These are phyloP conservation scores for Coprinellus micaceus DNA, from an alignment of 768 basidiomycete species.

Conservation along the genomic window DNA sequence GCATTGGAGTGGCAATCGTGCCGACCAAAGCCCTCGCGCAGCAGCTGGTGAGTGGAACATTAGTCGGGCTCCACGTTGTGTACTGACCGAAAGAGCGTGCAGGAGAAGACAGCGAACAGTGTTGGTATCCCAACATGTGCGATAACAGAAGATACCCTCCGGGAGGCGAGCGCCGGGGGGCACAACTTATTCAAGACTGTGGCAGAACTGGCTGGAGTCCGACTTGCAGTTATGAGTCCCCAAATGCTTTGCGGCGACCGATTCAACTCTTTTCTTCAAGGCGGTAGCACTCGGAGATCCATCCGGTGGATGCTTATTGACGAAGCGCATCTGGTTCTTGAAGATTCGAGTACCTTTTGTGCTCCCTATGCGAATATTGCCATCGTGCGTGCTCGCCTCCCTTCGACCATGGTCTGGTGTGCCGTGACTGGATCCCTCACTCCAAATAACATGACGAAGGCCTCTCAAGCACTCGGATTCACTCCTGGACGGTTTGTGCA, in stretches of 20 bases:
- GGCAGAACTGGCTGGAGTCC: background rate
- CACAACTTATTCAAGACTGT: background rate
- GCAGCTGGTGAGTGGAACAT: slow-evolving; percentile 12
- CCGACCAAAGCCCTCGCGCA: slow-evolving; percentile 14
- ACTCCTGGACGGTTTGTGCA: slow-evolving; percentile 11
- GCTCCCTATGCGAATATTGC: background rate
- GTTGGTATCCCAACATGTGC: background rate
- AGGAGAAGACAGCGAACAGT: background rate
- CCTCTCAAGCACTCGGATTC: slow-evolving; percentile 13
- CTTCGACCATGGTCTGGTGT: slow-evolving; percentile 13
- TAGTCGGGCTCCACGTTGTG: background rate
- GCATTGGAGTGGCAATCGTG: slow-evolving; percentile 12
- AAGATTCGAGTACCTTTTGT: slow-evolving; percentile 6
- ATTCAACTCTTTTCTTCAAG: background rate
- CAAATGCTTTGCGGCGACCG: slow-evolving; percentile 10
- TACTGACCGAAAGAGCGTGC: background rate
- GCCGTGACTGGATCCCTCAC: slow-evolving; percentile 12
- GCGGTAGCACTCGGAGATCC: background rate
- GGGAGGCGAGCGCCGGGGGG: background rate
- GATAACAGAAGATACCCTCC: background rate
- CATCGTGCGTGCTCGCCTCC: slow-evolving; percentile 11
- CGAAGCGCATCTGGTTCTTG: slow-evolving; percentile 12
- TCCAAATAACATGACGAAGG: slow-evolving; percentile 3
- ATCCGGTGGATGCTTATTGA: slow-evolving; percentile 14
- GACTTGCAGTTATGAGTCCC: slow-evolving; percentile 12